Conservation (phyloP, 352 stramenopile species). For the Phytophthora macrochlamydospora region DNA sequence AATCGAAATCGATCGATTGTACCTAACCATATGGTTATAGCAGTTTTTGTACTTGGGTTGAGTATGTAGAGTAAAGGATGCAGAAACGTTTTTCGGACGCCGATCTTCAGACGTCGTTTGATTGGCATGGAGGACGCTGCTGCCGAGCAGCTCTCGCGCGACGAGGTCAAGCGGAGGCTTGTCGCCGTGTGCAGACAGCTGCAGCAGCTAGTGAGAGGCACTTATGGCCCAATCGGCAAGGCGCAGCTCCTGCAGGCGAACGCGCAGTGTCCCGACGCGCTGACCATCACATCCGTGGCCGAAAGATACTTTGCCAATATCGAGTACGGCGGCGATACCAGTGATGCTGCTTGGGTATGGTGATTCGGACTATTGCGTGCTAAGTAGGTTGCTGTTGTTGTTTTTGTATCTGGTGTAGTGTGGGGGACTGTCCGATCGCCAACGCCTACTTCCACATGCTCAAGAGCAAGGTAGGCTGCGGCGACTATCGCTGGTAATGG, state of each 20-base stretch:
- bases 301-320: conserved; percentile 45
- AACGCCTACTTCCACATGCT: conserved; percentile 69
- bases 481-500: too few relatives aligned
- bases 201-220: conserved; percentile 34
- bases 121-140: background rate
- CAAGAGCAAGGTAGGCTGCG: conserved; percentile 40
- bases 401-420: conserved; percentile 13
- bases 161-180: conserved; percentile 41
- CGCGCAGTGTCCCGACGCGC: conserved; percentile 43
- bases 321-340: conserved; percentile 28
- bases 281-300: conserved; percentile 50
- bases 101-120: conserved; percentile 23
- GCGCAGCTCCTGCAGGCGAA: conserved; percentile 59
- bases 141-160: conserved; percentile 7
- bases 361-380: conserved; percentile 4
- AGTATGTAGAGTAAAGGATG: conserved; percentile 1
- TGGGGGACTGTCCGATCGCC: conserved; percentile 53
- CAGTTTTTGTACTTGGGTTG: conserved; percentile 11
- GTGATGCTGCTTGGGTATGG: conserved; percentile 11
- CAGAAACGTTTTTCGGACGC: background rate
- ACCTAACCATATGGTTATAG: conserved; percentile 5
- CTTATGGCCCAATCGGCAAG: conserved; percentile 48
- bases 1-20: too few relatives aligned
- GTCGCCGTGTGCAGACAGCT: conserved; percentile 34
- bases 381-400: conserved; percentile 5